Evolutionary conservation across 1,284 basidiomycete species (phyloP).

Genomic region (Cryptococcus wingfieldii): DNA sequence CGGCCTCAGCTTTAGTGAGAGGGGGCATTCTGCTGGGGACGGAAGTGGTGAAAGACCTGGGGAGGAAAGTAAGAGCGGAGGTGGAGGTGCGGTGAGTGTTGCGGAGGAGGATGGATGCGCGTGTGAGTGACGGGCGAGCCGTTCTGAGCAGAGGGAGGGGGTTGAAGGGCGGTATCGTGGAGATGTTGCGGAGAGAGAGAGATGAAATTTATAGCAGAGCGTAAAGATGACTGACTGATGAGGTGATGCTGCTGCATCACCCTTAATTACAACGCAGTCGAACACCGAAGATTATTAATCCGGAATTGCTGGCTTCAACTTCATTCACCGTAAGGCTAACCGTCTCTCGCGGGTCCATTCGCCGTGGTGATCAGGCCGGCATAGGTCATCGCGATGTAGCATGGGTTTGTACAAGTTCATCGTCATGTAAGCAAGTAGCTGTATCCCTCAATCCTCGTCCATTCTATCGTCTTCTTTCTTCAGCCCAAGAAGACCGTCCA

Average conservation of each 20-base stretch:
- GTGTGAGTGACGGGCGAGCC: slow-evolving; percentile 4
- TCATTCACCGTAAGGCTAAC: too few species aligned
- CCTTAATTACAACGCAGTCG: too few species aligned
- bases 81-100: not conserved
- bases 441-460: slow-evolving; percentile 22
- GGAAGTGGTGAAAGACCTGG: slow-evolving; percentile 21
- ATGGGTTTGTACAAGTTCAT: not conserved
- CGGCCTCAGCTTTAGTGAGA: slow-evolving; percentile 35
- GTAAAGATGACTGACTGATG: not conserved
- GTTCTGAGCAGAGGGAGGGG: slow-evolving; percentile 1
- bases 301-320: too few species aligned
- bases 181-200: not conserved
- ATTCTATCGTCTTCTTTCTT: slow-evolving; percentile 25
- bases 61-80: not conserved
- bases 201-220: not conserved
- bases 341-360: too few species aligned
- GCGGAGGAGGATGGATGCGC: not conserved
- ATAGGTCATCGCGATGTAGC: too few species aligned
- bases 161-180: slow-evolving; percentile 12
- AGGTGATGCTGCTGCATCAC: too few species aligned
- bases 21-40: slow-evolving; percentile 42
- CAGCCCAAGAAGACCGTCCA: slow-evolving; percentile 27
- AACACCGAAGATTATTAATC: too few species aligned
- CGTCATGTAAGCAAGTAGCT: not conserved
- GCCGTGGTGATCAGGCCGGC: too few species aligned